Evolutionary conservation across 2,329 filamentous ascomycete genomes (phyloP), one percentile per base, ranked within the genome.

Genomic region (Phaeophleospora eucalypticola): DNA sequence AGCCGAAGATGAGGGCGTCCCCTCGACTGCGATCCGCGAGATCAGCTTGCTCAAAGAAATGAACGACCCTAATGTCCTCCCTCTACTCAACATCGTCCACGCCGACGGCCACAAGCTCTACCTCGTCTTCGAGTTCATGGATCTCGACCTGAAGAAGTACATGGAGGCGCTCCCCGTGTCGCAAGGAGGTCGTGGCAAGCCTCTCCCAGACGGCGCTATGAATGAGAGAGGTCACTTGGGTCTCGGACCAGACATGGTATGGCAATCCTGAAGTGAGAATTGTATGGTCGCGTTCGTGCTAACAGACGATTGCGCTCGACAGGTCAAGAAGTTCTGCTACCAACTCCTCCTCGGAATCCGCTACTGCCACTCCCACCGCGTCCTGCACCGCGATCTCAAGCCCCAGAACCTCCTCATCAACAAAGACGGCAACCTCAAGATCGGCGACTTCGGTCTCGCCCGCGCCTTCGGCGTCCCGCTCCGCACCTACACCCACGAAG

Each of bases 21-120:
- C 89, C 2, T 90, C 85, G 63, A 95, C 89, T 2, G 90, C 89
- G 57, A 95, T 95, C 63, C 89, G 89, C 61, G 89, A 95, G 69
- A 95, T 95, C 64, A 94, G 88, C 19, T 80, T 95, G 36, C 82
- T 95, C 62, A 95, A 95, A 71, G 89, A 95, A 71, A 90, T 95
- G 87, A 84, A 85, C 66, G 86, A 95, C 68, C 84, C 86, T 52
- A 94, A 91, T 71, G 93, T 95, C 62, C 87, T 95, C 50, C 82
- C 83, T 54, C 81, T 95, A 36, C 71, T 90, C 64, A 95, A 95
- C 74, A 95, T 95, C 57, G 89, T 95, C 43, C 89, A 95, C 68
- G 88, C 89, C 64, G 90, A 95, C 66, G 89, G 89, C 46, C 88
- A 95, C 73, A 95, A 95, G 73, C 81, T 95, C 41, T 95, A 95